Percentiles rank a stretch among this genome's conserved stretches.
Evolutionary conservation across 2,329 filamentous ascomycete species (phyloP).

Genomic region (Fusarium citri): DNA sequence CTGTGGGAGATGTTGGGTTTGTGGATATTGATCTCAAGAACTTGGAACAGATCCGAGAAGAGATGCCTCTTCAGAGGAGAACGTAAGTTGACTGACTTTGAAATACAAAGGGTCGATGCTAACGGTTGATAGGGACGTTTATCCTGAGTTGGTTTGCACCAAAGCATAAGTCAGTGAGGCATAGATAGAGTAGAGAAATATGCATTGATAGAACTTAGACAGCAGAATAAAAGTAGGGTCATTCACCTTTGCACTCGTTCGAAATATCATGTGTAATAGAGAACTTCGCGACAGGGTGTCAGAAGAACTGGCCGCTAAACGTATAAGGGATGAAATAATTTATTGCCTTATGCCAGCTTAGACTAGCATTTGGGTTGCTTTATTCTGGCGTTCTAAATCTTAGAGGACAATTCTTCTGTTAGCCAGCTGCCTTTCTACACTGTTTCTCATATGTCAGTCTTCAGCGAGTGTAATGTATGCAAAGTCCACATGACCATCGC

Average conservation of each 20-base stretch:
- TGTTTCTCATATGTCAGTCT: background rate
- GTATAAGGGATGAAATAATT: background rate
- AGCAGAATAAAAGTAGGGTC: background rate
- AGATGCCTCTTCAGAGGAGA: constrained; percentile 65
- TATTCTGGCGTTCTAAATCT: background rate
- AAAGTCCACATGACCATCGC: no score
- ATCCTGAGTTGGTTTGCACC: constrained; percentile 35
- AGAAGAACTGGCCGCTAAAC: background rate
- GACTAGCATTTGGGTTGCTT: background rate
- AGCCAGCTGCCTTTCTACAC: background rate
- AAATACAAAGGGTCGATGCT: background rate
- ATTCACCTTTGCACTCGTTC: background rate
- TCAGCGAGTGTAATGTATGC: background rate
- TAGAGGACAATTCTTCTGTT: background rate
- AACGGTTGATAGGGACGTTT: constrained; percentile 37
- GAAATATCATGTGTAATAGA: background rate
- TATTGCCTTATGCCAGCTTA: background rate
- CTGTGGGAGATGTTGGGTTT: constrained; percentile 62
- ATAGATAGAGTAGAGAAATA: background rate
- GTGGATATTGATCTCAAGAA: constrained; percentile 65
- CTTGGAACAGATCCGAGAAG: constrained; percentile 60
- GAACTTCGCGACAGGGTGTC: background rate
- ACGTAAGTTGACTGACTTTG: constrained; percentile 56
- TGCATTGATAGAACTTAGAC: background rate
- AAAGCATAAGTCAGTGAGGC: background rate